These are phyloP conservation scores for Yarrowia osloensis DNA, from an alignment of 805 yeast genomes.

Conservation along the genomic window DNA sequence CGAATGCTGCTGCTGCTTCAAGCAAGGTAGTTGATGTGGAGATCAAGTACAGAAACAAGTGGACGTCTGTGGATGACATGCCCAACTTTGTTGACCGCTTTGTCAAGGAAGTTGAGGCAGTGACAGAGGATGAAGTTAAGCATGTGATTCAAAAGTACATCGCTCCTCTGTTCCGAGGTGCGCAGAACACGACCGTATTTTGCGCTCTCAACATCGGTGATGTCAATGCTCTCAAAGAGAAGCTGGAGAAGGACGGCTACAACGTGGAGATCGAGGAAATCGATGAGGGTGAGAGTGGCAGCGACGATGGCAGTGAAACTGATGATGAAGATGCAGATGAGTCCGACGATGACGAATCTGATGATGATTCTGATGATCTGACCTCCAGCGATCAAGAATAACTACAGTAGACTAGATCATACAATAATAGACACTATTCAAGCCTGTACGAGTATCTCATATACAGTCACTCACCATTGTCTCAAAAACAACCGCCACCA, in stretches of 20 bases:
- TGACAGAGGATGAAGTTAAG: slow-evolving; percentile 53
- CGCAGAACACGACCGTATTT: slow-evolving; percentile 60
- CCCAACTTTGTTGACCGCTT: slow-evolving; percentile 42
- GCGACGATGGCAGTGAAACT: slow-evolving; percentile 36
- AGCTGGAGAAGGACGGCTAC: slow-evolving; percentile 60
- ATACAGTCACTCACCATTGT: no score
- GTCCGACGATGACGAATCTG: slow-evolving; percentile 34
- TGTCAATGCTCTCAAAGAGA: slow-evolving; percentile 49
- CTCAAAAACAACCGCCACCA: no score
- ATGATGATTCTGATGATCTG: slow-evolving; percentile 27
- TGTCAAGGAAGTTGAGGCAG: slow-evolving; percentile 53
- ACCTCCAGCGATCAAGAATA: neutral
- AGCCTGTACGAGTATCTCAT: no score
- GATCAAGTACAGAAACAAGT: slow-evolving; percentile 48
- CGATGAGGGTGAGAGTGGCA: slow-evolving; percentile 40
- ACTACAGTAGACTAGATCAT: no score
- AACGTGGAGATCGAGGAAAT: slow-evolving; percentile 57
- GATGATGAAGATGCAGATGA: slow-evolving; percentile 37
- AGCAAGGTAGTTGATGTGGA: slow-evolving; percentile 67
- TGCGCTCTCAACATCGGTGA: slow-evolving; percentile 74
- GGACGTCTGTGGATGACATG: neutral
- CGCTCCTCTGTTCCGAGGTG: slow-evolving; percentile 58
- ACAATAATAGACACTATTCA: neutral
- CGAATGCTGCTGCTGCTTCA: slow-evolving; percentile 48
- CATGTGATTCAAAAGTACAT: slow-evolving; percentile 58